A percentile compares a stretch with the other conserved stretches of the same genome.
phyloP scores from a whole-genome alignment of 2,329 filamentous ascomycete genomes.

The Hymenoscyphus albidus region DNA sequence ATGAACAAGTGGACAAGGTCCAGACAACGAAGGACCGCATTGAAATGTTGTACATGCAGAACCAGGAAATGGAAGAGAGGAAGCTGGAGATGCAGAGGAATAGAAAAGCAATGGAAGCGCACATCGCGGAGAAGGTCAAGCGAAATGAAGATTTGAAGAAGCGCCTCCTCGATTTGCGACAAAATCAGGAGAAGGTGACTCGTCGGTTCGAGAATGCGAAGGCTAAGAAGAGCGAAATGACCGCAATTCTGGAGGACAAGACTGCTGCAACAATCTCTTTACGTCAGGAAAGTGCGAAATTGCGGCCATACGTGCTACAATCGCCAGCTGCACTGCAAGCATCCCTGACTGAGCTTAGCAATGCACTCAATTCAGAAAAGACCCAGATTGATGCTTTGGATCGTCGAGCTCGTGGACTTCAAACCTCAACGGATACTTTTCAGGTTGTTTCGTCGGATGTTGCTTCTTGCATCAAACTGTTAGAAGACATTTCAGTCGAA shows the following conservation, averaged over 20 bases:
- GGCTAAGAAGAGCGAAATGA: constrained; percentile 72
- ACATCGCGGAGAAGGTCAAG: constrained; percentile 79
- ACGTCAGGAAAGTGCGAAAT: constrained; percentile 81
- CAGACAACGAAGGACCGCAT: constrained; percentile 84
- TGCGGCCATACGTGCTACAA: constrained; percentile 88
- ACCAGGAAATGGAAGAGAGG: constrained; percentile 78
- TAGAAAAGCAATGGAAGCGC: constrained; percentile 73
- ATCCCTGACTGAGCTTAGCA: constrained; percentile 74
- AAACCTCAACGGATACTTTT: constrained; percentile 90
- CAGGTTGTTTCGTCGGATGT: constrained; percentile 80
- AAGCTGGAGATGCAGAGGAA: constrained; percentile 78
- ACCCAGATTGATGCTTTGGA: constrained; percentile 84
- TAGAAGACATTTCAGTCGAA: constrained; percentile 83
- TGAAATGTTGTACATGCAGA: constrained; percentile 78
- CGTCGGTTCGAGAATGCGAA: constrained; percentile 80
- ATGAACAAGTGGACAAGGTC: constrained; percentile 88
- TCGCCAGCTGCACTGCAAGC: constrained; percentile 80
- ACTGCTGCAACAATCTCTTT: constrained; percentile 65
- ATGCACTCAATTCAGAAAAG: constrained; percentile 74
- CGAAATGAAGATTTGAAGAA: constrained; percentile 86
- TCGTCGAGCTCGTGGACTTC: constrained; percentile 78
- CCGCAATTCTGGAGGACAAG: constrained; percentile 67
- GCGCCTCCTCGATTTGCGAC: constrained; percentile 72
- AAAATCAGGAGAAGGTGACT: constrained; percentile 77
- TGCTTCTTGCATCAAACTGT: constrained; percentile 78